These are phyloP conservation scores for Betula pendula DNA, from an alignment of 306 rosid genomes.

Conservation along the genomic window DNA sequence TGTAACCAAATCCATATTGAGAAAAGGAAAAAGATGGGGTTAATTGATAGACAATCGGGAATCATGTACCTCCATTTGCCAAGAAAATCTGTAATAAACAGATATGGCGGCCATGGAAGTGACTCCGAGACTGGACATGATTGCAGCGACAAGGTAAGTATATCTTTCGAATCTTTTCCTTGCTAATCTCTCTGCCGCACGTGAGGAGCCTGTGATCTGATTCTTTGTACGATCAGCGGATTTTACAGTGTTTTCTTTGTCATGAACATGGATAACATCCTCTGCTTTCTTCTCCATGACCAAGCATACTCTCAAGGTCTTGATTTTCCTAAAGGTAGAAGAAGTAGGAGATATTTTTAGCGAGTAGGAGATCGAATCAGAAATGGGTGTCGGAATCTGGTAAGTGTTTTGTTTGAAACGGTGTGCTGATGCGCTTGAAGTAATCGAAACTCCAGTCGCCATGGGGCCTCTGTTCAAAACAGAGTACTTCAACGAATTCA, in stretches of 20 bases:
- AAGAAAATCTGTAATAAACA: slow-evolving; percentile 76
- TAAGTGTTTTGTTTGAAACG: slow-evolving; percentile 2
- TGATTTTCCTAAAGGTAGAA: background rate
- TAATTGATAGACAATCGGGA: background rate
- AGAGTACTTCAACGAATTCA: background rate
- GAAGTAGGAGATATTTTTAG: background rate
- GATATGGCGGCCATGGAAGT: slow-evolving; percentile 82
- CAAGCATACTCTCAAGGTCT: slow-evolving; percentile 11
- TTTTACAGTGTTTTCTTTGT: background rate
- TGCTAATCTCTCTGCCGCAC: slow-evolving; percentile 54
- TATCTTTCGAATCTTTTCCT: slow-evolving; percentile 72
- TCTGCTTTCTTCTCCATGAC: slow-evolving; percentile 26
- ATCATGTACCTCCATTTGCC: slow-evolving; percentile 83
- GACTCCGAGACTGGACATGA: slow-evolving; percentile 79
- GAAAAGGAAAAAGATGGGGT: background rate
- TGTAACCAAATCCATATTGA: background rate
- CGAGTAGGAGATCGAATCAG: slow-evolving; percentile 3
- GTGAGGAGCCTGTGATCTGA: slow-evolving; percentile 34
- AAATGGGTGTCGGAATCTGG: slow-evolving; percentile 13
- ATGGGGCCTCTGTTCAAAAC: slow-evolving; percentile 15
- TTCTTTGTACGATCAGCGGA: slow-evolving; percentile 8
- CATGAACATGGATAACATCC: background rate
- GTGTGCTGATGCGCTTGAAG: slow-evolving; percentile 19
- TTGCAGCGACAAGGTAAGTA: slow-evolving; percentile 77
- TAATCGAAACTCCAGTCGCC: slow-evolving; percentile 30